Conservation (phyloP, 306 rosid species). For the Malus orientalis region DNA sequence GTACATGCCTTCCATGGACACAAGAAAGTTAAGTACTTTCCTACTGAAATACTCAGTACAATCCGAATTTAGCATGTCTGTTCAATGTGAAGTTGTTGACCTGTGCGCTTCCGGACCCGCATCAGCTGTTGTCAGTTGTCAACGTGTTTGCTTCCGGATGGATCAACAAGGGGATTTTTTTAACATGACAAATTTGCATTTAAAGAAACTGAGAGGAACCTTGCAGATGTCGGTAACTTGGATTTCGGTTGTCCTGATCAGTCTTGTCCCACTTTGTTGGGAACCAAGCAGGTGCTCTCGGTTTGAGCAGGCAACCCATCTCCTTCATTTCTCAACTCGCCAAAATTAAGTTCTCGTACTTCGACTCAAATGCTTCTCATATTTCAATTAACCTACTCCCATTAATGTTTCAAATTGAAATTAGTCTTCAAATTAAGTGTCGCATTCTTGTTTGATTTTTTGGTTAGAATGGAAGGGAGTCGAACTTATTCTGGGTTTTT, state of each 20-base stretch:
- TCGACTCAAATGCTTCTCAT: no score
- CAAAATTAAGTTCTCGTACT: slow-evolving; percentile 12
- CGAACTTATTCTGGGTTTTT: no score
- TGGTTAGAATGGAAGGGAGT: no score
- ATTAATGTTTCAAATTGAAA: background rate
- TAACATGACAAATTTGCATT: slow-evolving; percentile 14
- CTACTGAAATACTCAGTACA: no score
- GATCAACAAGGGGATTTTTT: slow-evolving; percentile 3
- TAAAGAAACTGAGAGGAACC: background rate
- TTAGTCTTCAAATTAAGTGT: background rate
- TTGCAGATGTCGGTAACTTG: slow-evolving; percentile 11
- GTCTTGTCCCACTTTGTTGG: background rate
- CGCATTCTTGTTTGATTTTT: no score
- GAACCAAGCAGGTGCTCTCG: background rate
- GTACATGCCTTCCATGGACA: slow-evolving; percentile 6
- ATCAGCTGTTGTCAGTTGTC: no score
- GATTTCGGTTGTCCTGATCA: slow-evolving; percentile 11
- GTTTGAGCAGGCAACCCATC: background rate
- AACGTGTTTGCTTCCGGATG: background rate
- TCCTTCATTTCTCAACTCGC: slow-evolving; percentile 20
- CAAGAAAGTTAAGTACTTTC: background rate
- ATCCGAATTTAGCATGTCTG: no score
- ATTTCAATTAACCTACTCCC: background rate
- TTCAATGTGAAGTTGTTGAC: no score
- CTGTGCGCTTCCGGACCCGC: no score